These are phyloP conservation scores for Novymonas esmeraldas DNA, from an alignment of 208 protist genomes.

Conservation along the genomic window DNA sequence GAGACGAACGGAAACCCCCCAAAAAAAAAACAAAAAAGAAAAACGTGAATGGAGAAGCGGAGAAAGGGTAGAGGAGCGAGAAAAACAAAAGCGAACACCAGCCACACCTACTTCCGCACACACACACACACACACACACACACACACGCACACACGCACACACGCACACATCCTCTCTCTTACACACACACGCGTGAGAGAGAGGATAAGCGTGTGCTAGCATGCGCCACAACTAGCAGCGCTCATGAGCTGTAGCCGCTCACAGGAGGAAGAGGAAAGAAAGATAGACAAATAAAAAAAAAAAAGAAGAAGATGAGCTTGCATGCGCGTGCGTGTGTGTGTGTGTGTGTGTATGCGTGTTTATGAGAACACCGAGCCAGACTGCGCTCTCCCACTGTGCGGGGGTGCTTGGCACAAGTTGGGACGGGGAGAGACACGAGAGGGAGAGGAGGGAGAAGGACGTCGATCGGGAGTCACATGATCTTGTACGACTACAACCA, in stretches of 20 bases:
- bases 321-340: not conserved
- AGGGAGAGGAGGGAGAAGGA: not conserved
- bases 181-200: not conserved
- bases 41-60: not conserved
- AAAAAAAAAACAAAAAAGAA: constrained; percentile 10
- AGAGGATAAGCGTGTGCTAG: not conserved
- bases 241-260: no score
- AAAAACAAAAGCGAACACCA: not conserved
- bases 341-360: no score
- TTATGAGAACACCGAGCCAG: no score
- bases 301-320: not conserved
- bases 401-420: not conserved
- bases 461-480: no score
- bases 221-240: no score
- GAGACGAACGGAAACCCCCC: not conserved
- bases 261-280: not conserved
- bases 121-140: not conserved
- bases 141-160: not conserved
- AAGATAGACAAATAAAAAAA: not conserved
- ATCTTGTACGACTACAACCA: no score
- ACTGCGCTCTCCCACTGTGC: no score
- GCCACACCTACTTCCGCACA: not conserved
- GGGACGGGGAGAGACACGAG: not conserved
- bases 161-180: not conserved
- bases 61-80: not conserved